A percentile compares a stretch with the other conserved stretches of the same genome.
phyloP scores from a whole-genome alignment of 1,284 basidiomycete species.

The Ganoderma boninense region DNA sequence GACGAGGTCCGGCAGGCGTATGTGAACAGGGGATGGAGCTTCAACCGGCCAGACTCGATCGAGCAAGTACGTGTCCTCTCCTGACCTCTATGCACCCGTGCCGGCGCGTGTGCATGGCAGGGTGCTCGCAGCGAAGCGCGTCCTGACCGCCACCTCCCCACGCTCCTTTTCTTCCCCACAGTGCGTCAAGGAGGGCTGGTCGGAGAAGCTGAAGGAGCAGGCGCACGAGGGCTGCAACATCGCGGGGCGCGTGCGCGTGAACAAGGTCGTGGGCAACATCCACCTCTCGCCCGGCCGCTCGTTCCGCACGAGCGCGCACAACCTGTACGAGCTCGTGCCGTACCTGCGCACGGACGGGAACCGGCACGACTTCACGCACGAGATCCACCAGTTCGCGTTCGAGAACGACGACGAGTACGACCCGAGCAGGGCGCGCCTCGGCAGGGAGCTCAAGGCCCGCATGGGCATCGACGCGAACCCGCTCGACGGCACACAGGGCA shows the following conservation, averaged over 20 bases:
- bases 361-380: constrained; percentile 95
- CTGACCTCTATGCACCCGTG: background rate
- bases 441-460: constrained; percentile 76
- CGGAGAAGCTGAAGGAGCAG: constrained; percentile 93
- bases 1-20: constrained; percentile 95
- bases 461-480: constrained; percentile 85
- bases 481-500: constrained; percentile 74
- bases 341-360: constrained; percentile 90
- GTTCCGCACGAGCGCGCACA: constrained; percentile 88
- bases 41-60: constrained; percentile 88
- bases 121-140: background rate
- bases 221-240: constrained; percentile 95
- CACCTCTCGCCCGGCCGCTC: constrained; percentile 91
- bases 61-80: constrained; percentile 77
- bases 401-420: constrained; percentile 85
- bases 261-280: constrained; percentile 96
- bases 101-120: background rate
- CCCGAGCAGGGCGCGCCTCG: constrained; percentile 65
- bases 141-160: background rate
- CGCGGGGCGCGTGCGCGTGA: constrained; percentile 90
- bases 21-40: constrained; percentile 94
- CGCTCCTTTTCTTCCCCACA: constrained; percentile 41
- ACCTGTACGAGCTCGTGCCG: constrained; percentile 94
- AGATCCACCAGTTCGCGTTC: constrained; percentile 85
- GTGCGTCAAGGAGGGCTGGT: constrained; percentile 96